Evolutionary conservation across 129 eudicot species (phyloP).

Genomic region (Helianthus tuberosus): DNA sequence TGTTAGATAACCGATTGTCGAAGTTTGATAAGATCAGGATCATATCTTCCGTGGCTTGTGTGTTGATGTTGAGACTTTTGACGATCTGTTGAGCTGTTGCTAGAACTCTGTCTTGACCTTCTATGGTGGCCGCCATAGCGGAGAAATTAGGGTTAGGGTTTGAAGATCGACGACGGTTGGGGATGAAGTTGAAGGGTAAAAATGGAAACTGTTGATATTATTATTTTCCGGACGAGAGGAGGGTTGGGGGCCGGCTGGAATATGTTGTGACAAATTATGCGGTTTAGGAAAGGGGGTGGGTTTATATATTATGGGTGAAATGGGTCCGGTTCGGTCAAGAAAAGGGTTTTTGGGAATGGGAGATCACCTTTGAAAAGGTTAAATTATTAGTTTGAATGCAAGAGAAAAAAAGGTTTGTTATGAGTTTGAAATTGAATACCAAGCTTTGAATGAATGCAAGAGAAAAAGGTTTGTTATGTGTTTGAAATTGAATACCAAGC

Average conservation of each 20-base stretch:
- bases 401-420: no score
- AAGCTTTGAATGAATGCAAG: no score
- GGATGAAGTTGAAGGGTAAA: neutral
- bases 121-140: slow-evolving; percentile 60
- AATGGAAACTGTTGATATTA: neutral
- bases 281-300: slow-evolving; percentile 16
- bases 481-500: no score
- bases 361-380: no score
- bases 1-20: slow-evolving; percentile 80
- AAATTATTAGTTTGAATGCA: no score
- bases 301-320: neutral
- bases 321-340: neutral
- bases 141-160: slow-evolving; percentile 11
- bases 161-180: neutral
- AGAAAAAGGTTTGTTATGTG: no score
- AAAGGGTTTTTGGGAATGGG: no score
- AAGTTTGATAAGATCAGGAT: slow-evolving; percentile 65
- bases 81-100: slow-evolving; percentile 94
- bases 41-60: slow-evolving; percentile 77
- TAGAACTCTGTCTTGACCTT: slow-evolving; percentile 74
- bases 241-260: slow-evolving; percentile 32
- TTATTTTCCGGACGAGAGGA: slow-evolving; percentile 8
- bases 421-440: no score
- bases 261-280: slow-evolving; percentile 4
- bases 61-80: slow-evolving; percentile 59